Conservation (phyloP, 805 yeast genomes). For the Kodamaea neixiangensis region DNA sequence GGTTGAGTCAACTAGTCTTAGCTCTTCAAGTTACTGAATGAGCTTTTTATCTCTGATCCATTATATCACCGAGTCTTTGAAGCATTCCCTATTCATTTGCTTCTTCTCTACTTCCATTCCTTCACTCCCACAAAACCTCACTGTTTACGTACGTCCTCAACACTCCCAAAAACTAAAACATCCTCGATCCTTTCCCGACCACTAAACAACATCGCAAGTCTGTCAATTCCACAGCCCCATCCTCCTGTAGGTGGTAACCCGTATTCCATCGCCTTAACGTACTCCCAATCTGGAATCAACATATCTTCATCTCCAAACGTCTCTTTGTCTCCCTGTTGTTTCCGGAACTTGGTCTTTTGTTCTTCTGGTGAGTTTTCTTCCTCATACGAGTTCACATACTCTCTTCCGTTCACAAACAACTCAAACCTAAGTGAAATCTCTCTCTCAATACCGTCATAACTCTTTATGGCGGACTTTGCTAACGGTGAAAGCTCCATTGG, state of each 20-base stretch:
- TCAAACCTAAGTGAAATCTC: conserved; percentile 75
- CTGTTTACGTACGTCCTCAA: conserved; percentile 69
- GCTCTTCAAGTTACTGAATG: no score
- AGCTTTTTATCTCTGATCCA: no score
- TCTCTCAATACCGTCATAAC: conserved; percentile 29
- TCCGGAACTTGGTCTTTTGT: conserved; percentile 63
- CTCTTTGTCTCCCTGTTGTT: conserved; percentile 54
- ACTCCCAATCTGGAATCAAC: conserved; percentile 69
- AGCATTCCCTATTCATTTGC: no score
- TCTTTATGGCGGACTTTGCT: conserved; percentile 59
- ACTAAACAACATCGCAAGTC: conserved; percentile 78
- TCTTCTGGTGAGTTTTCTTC: conserved; percentile 88
- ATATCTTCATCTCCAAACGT: conserved; percentile 60
- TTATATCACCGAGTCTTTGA: no score
- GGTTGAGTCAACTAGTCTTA: no score
- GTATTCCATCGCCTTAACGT: conserved; percentile 77
- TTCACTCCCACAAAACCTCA: conserved; percentile 22
- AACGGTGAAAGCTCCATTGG: conserved; percentile 87
- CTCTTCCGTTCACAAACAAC: conserved; percentile 75
- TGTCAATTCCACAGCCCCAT: conserved; percentile 93
- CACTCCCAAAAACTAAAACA: conserved; percentile 72
- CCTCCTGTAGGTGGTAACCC: conserved; percentile 99
- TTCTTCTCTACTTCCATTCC: no score
- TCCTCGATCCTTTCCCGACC: conserved; percentile 67
- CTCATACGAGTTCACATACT: conserved; percentile 90